Evolutionary conservation across 2,329 filamentous ascomycete species (phyloP), one percentile per base, ranked within the genome.

Genomic region (Fusarium setosum): DNA sequence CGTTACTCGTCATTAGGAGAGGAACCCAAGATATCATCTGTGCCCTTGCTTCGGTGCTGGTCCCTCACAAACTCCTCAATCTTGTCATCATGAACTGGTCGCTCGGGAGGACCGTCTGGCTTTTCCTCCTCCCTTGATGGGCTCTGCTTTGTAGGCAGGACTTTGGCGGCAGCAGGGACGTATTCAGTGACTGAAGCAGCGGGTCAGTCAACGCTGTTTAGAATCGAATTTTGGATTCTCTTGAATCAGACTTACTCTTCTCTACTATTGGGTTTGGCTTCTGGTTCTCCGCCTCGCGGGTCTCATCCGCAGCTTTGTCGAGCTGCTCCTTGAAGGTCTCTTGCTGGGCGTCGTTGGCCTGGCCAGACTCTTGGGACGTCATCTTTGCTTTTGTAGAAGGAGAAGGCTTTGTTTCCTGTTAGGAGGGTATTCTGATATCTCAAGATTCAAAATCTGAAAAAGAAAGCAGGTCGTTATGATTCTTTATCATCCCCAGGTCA

Each of bases 41-140:
- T 65, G 26, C 69, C 75, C 60, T 79, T 81, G 72, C 83, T 86
- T 35, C 79, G 73, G 67, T 86, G 83, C 73, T 86, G 84, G 47
- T 85, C 83, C 48, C 82, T 77, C 29, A 87, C 74, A 59, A 86
- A 86, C 24, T 84, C 81, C 61, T 84, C 83, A 48, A 87, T 85
- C 66, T 83, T 79, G 6, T 69, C 52, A 62, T 86, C 84, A 54
- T 86, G 79, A 20, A 75, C 63, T 0, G 83, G 83, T 13, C 83
- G 75, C 11, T 79, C 67, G 4, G 83, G 83, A 13, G 80, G 80
- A 4, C 77, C 80, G 2, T 69, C 57, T 7, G 57, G 55, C 51
- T 68, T 63, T 6, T 65, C 56, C 5, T 64, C 53, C 9, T 74
- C 58, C 45, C 68, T 61, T 11, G 59, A 38, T 18, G 71, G 62